A percentile compares a stretch with the other conserved stretches of the same genome.
Conservation (phyloP, 768 basidiomycete species). For the Boletus pseudopeckii region DNA sequence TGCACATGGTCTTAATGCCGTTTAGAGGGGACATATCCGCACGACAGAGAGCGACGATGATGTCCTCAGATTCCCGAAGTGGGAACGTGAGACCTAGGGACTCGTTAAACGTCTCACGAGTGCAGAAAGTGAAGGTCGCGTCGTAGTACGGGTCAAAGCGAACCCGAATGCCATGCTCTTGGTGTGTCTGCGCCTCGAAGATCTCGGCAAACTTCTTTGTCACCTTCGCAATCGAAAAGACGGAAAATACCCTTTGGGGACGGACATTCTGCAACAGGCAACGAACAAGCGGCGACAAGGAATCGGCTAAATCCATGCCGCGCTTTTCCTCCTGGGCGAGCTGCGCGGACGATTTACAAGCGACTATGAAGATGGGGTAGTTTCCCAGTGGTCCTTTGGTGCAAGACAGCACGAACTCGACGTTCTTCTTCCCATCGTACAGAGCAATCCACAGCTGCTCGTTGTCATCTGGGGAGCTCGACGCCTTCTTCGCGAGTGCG, state of each 20-base stretch:
- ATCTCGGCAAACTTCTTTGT: slow-evolving; percentile 41
- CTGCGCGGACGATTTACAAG: slow-evolving; percentile 13
- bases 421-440: slow-evolving; percentile 13
- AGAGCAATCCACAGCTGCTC: slow-evolving; percentile 33
- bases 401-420: slow-evolving; percentile 10
- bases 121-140: slow-evolving; percentile 58
- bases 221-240: slow-evolving; percentile 55
- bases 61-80: slow-evolving; percentile 3
- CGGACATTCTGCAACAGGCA: slow-evolving; percentile 13
- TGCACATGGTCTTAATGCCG: slow-evolving; percentile 44
- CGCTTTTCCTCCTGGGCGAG: slow-evolving; percentile 10
- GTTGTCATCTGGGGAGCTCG: neutral
- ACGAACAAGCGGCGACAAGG: slow-evolving; percentile 9
- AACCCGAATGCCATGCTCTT: slow-evolving; percentile 17
- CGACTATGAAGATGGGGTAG: slow-evolving; percentile 16
- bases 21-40: slow-evolving; percentile 32
- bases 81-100: neutral
- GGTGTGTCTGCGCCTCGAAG: slow-evolving; percentile 38
- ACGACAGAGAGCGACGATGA: slow-evolving; percentile 30
- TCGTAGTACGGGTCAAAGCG: slow-evolving; percentile 53
- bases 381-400: neutral
- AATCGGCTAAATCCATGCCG: neutral
- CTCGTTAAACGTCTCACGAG: slow-evolving; percentile 36
- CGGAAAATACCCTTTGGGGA: slow-evolving; percentile 43
- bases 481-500: slow-evolving; percentile 36